Evolutionary conservation across 202 grass and related monocot genomes (phyloP), one percentile per base, ranked within the genome.

Genomic region (Zizania palustris): DNA sequence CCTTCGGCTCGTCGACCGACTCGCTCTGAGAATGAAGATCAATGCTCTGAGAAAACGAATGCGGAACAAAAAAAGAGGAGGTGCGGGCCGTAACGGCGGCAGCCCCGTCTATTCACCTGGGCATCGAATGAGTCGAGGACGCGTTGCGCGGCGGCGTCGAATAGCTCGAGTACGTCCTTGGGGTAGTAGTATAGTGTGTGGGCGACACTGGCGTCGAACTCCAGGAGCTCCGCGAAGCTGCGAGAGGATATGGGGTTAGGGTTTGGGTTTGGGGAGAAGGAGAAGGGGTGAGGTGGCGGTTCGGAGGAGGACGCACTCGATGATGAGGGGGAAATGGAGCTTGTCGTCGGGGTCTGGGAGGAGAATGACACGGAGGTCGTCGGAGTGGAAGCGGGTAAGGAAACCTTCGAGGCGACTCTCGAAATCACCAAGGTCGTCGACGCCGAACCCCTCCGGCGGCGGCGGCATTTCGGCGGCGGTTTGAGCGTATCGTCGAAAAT

Each of bases 221-320:
- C 73, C 68, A 79, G 34, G 21, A 98, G 82, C 77, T 94, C 89
- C 3, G 95, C 76, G 82, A 88, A 98, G 54, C 91, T 90, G 84
- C 44, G 16, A 69, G 42, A 19, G 19, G 45, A 49, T 34, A 40
- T 20, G 34, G 36, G 38, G 41, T 60, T 73, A 85, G 79, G 49
- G 72, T 83, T 75, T 45, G 46, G n/a, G n/a, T n/a, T n/a, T 28
- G 36, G 56, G 74, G 5, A 33, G 56, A 9, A 8, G 2, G 54
- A 36, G 22, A 4, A 54, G 2, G 49, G n/a, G 22, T 0, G 45
- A 50, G 12, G 42, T 49, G 22, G 37, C 28, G 28, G 28, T 28
- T 28, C 28, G 12, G 28, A 40, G 6, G 75, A 55, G 78, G 13
- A 55, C 61, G 75, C 85, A 94, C 91, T 85, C 78, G 16, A 94